Conservation (phyloP, 2,329 filamentous ascomycete genomes). For the Colletotrichum lupini region DNA sequence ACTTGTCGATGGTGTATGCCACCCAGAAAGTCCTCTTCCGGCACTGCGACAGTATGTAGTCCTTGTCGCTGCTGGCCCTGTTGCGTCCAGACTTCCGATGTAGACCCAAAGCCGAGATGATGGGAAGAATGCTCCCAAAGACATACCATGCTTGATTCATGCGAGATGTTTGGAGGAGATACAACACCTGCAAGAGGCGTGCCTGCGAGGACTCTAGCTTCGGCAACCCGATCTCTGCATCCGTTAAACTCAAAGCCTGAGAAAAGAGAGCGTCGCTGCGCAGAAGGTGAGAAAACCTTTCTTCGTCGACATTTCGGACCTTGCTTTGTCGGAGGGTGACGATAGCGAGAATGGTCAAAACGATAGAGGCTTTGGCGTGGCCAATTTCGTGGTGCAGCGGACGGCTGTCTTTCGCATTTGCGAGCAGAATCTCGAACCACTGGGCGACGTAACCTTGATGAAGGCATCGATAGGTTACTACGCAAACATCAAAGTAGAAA, state of each 20-base stretch:
- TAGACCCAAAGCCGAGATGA: conserved; percentile 57
- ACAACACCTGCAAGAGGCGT: conserved; percentile 66
- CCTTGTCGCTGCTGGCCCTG: conserved; percentile 34
- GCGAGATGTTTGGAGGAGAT: conserved; percentile 67
- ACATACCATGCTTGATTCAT: conserved; percentile 72
- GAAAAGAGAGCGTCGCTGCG: conserved; percentile 42
- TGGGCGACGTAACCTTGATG: conserved; percentile 61
- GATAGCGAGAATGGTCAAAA: conserved; percentile 60
- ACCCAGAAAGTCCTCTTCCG: conserved; percentile 71
- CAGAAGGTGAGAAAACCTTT: conserved; percentile 24
- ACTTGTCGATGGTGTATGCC: conserved; percentile 71
- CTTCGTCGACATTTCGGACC: conserved; percentile 36
- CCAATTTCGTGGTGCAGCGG: conserved; percentile 52
- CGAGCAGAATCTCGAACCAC: conserved; percentile 56
- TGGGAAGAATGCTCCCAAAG: conserved; percentile 67
- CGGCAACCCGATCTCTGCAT: conserved; percentile 63
- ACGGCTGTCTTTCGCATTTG: conserved; percentile 48
- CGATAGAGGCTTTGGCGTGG: conserved; percentile 56
- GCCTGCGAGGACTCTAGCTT: conserved; percentile 68
- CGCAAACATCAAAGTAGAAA: conserved; percentile 69
- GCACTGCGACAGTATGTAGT: conserved; percentile 62
- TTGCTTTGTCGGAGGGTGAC: conserved; percentile 57
- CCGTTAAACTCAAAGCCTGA: conserved; percentile 42
- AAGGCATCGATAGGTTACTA: conserved; percentile 68
- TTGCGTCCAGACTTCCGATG: conserved; percentile 31